Percentiles rank a stretch among this genome's conserved stretches.
Conservation (phyloP, 805 yeast genomes). For the Vanderwaltozyma yarrowii region DNA sequence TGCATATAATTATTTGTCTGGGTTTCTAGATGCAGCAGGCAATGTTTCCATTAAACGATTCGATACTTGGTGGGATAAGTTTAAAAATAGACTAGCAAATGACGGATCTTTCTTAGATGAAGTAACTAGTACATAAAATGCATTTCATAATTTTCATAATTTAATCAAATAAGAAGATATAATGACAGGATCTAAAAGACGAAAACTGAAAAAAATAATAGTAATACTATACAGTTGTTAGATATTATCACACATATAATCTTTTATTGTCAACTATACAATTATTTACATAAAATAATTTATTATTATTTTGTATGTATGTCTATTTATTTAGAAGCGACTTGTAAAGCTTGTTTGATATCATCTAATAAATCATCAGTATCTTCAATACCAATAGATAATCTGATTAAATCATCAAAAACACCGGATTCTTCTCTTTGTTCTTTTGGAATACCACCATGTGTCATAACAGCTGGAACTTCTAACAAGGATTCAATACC, state of each 20-base stretch:
- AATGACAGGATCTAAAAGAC: not conserved
- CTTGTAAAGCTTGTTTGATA: constrained; percentile 54
- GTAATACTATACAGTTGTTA: too few relatives aligned
- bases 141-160: not conserved
- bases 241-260: too few relatives aligned
- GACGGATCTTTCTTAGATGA: constrained; percentile 76
- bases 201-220: too few relatives aligned
- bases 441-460: constrained; percentile 75
- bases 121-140: constrained; percentile 15
- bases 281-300: not conserved
- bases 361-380: constrained; percentile 65
- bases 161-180: not conserved
- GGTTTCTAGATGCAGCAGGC: constrained; percentile 73
- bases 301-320: not conserved
- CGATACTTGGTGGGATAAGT: constrained; percentile 94
- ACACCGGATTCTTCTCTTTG: constrained; percentile 75
- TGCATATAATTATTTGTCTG: constrained; percentile 82
- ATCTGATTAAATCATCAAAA: constrained; percentile 69
- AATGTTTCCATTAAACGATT: constrained; percentile 81
- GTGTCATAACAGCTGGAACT: constrained; percentile 89
- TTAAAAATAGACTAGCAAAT: constrained; percentile 59
- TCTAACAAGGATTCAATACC: constrained; percentile 81
- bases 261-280: too few relatives aligned
- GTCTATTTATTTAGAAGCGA: constrained; percentile 15
- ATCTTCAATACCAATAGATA: constrained; percentile 83